phyloP scores from a whole-genome alignment of 2,329 filamentous ascomycete genomes.

The Fusarium praegraminearum region DNA sequence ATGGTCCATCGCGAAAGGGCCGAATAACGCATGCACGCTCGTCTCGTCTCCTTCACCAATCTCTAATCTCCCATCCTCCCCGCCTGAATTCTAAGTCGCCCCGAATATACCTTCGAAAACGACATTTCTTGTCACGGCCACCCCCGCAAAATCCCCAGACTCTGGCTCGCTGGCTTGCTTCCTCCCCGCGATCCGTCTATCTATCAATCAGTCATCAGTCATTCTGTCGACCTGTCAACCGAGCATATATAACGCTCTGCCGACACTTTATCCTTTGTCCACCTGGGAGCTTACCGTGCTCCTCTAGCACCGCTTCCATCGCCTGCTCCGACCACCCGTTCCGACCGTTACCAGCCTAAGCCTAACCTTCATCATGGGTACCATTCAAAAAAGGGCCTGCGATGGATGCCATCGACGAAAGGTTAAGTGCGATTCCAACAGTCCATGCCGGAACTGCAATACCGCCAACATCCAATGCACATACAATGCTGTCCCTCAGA shows the following conservation, averaged over 20 bases:
- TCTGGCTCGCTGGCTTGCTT: conserved; percentile 37
- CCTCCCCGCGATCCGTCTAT: conserved; percentile 27
- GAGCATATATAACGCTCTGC: conserved; percentile 7
- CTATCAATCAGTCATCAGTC: not conserved
- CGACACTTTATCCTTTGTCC: conserved; percentile 5
- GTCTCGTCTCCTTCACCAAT: conserved; percentile 40
- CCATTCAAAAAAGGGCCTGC: conserved; percentile 72
- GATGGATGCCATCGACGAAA: conserved; percentile 81
- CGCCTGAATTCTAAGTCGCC: conserved; percentile 37
- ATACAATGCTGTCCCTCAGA: conserved; percentile 80
- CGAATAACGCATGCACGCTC: conserved; percentile 53
- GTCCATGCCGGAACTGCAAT: conserved; percentile 77
- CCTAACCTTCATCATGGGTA: conserved; percentile 52
- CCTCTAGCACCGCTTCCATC: conserved; percentile 6
- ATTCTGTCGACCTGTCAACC: conserved; percentile 26
- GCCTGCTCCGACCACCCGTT: conserved; percentile 19
- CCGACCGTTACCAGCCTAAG: conserved; percentile 21
- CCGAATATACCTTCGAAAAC: conserved; percentile 43
- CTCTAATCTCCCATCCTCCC: conserved; percentile 40
- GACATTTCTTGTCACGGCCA: conserved; percentile 34
- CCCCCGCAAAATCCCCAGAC: conserved; percentile 51
- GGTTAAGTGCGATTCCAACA: conserved; percentile 78
- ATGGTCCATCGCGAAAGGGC: conserved; percentile 53
- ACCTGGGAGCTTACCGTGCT: conserved; percentile 14
- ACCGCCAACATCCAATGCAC: conserved; percentile 76